phyloP scores from a whole-genome alignment of 1,139 yeast genomes.

The Kurtzmaniella quercitrusa region DNA sequence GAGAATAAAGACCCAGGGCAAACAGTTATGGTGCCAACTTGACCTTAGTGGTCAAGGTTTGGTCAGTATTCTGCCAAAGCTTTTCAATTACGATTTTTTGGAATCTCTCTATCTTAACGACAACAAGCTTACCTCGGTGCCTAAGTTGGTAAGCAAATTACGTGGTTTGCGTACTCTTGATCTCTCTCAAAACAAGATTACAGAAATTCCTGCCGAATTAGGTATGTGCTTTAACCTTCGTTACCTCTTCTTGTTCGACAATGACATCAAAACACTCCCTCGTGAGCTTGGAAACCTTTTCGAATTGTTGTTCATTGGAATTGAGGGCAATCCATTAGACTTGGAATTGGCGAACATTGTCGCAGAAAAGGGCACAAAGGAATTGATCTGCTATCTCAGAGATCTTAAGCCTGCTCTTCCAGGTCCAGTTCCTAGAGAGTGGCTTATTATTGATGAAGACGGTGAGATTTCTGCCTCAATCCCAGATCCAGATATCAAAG shows the following conservation, averaged over 20 bases:
- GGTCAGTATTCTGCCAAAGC: conserved; percentile 60
- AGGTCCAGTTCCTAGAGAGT: conserved; percentile 71
- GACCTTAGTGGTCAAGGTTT: conserved; percentile 92
- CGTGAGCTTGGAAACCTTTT: conserved; percentile 81
- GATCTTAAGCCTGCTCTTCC: conserved; percentile 72
- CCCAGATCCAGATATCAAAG: conserved; percentile 22
- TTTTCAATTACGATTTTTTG: conserved; percentile 80
- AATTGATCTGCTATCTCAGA: conserved; percentile 72
- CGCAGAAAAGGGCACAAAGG: conserved; percentile 82
- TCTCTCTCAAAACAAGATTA: conserved; percentile 71
- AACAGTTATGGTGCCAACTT: conserved; percentile 90
- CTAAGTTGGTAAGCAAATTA: conserved; percentile 66
- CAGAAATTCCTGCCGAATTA: conserved; percentile 71
- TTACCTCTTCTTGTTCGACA: conserved; percentile 84
- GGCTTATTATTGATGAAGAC: conserved; percentile 76
- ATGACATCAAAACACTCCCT: conserved; percentile 72
- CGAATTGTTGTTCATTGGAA: conserved; percentile 81
- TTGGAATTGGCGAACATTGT: conserved; percentile 60
- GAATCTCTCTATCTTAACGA: conserved; percentile 87
- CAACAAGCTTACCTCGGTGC: conserved; percentile 68
- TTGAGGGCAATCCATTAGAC: conserved; percentile 90
- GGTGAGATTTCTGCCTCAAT: conserved; percentile 56
- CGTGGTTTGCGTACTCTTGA: conserved; percentile 80
- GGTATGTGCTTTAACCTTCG: conserved; percentile 80
- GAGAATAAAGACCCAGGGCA: conserved; percentile 64